Evolutionary conservation across 2,329 filamentous ascomycete species (phyloP).

Genomic region (Pleurostoma richardsiae): DNA sequence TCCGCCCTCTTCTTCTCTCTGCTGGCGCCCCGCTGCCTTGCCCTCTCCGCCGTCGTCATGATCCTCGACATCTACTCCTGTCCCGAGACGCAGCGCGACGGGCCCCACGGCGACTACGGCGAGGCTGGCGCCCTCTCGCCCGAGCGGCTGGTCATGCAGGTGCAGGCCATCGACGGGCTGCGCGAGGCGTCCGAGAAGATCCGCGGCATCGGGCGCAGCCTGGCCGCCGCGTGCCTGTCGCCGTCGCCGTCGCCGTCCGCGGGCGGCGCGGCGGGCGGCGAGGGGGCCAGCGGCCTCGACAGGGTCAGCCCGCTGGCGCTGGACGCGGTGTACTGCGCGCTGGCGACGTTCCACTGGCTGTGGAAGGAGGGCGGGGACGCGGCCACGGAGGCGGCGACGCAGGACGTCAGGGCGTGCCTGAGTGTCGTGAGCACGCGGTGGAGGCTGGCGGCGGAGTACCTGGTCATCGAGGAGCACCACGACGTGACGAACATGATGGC

Average conservation of each 20-base stretch:
- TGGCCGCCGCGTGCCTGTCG: constrained; percentile 6
- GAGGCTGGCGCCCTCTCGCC: constrained; percentile 28
- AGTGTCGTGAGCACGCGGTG: constrained; percentile 22
- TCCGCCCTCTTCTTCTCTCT: constrained; percentile 5
- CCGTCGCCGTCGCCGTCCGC: neutral
- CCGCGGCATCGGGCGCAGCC: constrained; percentile 19
- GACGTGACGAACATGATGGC: constrained; percentile 20
- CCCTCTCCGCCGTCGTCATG: constrained; percentile 14
- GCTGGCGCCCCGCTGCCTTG: constrained; percentile 12
- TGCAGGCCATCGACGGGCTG: constrained; percentile 24
- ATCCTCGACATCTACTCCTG: constrained; percentile 31
- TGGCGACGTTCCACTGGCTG: constrained; percentile 29
- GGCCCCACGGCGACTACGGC: constrained; percentile 6
- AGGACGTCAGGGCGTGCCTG: constrained; percentile 21
- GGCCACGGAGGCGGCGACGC: constrained; percentile 19
- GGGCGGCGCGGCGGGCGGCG: neutral
- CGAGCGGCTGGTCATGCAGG: constrained; percentile 21
- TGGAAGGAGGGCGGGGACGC: constrained; percentile 27
- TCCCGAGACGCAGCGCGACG: constrained; percentile 16
- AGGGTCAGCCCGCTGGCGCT: constrained; percentile 27
- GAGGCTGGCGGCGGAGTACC: constrained; percentile 28
- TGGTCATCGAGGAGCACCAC: constrained; percentile 26
- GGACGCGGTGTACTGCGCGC: constrained; percentile 29
- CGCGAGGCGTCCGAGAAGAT: constrained; percentile 19
- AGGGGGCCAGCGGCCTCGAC: constrained; percentile 15